Evolutionary conservation across 768 basidiomycete genomes (phyloP), one percentile per base, ranked within the genome.

Genomic region (Mycena olivaceomarginata): DNA sequence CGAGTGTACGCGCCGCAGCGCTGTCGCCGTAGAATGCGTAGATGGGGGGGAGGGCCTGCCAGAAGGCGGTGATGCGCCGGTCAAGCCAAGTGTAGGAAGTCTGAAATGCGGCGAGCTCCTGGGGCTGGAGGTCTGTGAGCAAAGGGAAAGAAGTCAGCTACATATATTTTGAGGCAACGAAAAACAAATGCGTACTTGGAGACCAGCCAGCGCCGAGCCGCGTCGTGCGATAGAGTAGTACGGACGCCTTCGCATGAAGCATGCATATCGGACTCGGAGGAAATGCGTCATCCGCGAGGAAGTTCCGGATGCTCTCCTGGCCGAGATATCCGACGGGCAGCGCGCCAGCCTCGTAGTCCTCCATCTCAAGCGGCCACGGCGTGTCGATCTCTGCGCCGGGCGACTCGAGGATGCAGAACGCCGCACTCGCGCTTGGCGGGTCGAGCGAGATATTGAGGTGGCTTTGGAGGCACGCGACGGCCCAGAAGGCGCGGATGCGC

Each of bases 401-500:
- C 6, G 46, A 45, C 62, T 81, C 79, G 31, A 81, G 41, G 11
- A 75, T 59, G 2, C 81, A 79, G 40, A 80, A 80, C 39, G 69
- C 59, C 11, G 53, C n/a, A 45, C 53, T 72, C 12, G 59, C 48
- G 25, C 31, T 31, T 31, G 31, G 31, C 31, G 63, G 59, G 12
- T 65, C 57, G 37, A 72, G 20, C 4, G 76, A 63, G 41, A 77
- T 48, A 11, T 62, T 64, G 39, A 81, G 45, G 9, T 73, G 37
- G 40, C 63, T 72, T 12, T 79, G 73, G 10, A 75, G 64, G 15
- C 53, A 65, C 11, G 69, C 77, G 15, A 78, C 69, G 0, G 75
- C 69, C 81, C 81, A 81, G 60, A 81, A 81, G 6, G 65, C 75
- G 63, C 75, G 77, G 39, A 81, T 80, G 9, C 77, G 74, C 65